Evolutionary conservation across 345 rosid genomes (phyloP).

Genomic region (Acer campestre): DNA sequence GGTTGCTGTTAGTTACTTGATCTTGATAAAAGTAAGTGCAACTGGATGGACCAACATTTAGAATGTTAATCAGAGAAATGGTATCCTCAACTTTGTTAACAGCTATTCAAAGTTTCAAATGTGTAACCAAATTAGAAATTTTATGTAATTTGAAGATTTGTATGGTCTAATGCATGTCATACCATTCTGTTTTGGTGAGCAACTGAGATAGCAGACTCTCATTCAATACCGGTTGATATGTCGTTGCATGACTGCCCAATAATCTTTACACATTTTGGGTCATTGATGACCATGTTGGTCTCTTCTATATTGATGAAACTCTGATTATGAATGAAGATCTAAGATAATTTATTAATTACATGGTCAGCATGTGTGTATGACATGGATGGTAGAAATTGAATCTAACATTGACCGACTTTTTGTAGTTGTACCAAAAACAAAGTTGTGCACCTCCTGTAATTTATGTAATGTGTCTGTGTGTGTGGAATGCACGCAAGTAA

Average conservation of each 20-base stretch:
- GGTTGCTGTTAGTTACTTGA: background rate
- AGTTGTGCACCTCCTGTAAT: background rate
- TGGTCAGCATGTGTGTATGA: background rate
- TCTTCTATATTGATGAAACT: background rate
- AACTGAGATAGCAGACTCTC: background rate
- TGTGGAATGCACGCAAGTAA: too few relatives aligned
- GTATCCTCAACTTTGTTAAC: background rate
- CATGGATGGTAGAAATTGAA: background rate
- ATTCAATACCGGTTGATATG: background rate
- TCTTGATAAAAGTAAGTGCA: background rate
- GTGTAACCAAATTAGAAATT: background rate
- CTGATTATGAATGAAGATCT: background rate
- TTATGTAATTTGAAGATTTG: background rate
- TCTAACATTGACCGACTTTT: background rate
- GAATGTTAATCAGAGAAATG: background rate
- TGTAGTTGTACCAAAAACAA: background rate
- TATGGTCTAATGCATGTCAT: background rate
- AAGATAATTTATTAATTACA: background rate
- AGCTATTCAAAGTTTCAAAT: background rate
- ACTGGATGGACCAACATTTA: background rate
- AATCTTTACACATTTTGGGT: background rate
- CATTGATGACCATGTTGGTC: background rate
- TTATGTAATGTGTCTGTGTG: background rate
- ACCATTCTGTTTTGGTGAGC: background rate
- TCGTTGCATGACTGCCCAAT: background rate